Evolutionary conservation across 1,284 basidiomycete species (phyloP).

Genomic region (Coriolopsis trogii): DNA sequence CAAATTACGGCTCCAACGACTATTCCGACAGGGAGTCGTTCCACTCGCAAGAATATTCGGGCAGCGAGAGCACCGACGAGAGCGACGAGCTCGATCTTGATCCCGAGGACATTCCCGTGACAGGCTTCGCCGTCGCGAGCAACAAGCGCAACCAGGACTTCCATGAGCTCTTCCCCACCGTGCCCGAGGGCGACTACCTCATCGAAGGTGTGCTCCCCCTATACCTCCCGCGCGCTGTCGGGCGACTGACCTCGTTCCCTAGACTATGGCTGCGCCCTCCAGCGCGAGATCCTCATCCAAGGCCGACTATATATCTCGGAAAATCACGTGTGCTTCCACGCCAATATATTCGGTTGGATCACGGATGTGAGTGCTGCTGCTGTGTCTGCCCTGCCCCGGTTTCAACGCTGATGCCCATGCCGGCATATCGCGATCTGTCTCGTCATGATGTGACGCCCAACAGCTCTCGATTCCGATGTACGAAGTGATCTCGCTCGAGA

Average conservation of each 20-base stretch:
- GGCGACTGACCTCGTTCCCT: conserved; percentile 7
- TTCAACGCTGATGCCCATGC: background rate
- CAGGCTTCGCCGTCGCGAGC: conserved; percentile 96
- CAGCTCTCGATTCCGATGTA: conserved; percentile 91
- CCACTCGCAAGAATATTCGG: conserved; percentile 30
- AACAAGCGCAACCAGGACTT: conserved; percentile 96
- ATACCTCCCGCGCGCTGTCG: conserved; percentile 6
- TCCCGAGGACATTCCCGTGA: conserved; percentile 78
- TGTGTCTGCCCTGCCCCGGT: background rate
- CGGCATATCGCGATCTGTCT: background rate
- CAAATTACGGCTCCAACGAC: conserved; percentile 30
- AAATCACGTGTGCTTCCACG: conserved; percentile 98
- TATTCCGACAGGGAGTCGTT: conserved; percentile 37
- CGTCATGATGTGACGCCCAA: conserved; percentile 13
- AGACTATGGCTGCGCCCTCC: conserved; percentile 98
- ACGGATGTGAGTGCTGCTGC: conserved; percentile 73
- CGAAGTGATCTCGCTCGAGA: conserved; percentile 90
- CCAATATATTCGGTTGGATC: conserved; percentile 99
- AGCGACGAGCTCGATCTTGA: conserved; percentile 54
- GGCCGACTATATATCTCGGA: conserved; percentile 97
- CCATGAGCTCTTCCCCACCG: conserved; percentile 86
- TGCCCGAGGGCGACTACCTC: conserved; percentile 96
- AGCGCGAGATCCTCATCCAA: conserved; percentile 96
- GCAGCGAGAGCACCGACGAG: conserved; percentile 38
- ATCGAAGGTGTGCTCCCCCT: conserved; percentile 79